Conservation (phyloP, 805 yeast genomes). For the Kuraishia ogatae region DNA sequence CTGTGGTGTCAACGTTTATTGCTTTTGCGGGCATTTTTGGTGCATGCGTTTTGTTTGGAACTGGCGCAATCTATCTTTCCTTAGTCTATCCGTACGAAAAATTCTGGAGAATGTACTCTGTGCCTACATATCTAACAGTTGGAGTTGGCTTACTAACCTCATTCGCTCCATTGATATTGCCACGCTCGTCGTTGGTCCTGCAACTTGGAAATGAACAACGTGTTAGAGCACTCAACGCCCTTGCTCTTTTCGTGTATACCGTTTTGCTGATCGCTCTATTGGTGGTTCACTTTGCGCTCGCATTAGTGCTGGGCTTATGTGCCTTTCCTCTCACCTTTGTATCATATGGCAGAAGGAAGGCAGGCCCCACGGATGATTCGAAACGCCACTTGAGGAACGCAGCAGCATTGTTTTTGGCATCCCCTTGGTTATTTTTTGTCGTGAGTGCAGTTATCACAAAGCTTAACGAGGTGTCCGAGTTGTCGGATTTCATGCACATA, state of each 20-base stretch:
- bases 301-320: conserved; percentile 60
- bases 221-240: conserved; percentile 15
- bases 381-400: background rate
- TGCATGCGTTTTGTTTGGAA: conserved; percentile 16
- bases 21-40: conserved; percentile 19
- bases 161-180: background rate
- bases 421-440: background rate
- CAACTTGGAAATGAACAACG: conserved; percentile 10
- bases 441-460: conserved; percentile 1
- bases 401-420: background rate
- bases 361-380: background rate
- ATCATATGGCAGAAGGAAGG: conserved; percentile 21
- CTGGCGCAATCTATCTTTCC: conserved; percentile 10
- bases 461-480: conserved; percentile 1
- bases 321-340: conserved; percentile 70
- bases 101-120: background rate
- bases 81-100: conserved; percentile 5
- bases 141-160: conserved; percentile 3
- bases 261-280: conserved; percentile 64
- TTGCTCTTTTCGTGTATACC: conserved; percentile 48
- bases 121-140: background rate
- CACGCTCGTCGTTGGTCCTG: background rate
- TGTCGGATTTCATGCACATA: background rate
- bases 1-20: conserved; percentile 20
- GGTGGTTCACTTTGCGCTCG: conserved; percentile 78